Evolutionary conservation across 129 eudicot species (phyloP), one percentile per base, ranked within the genome.

Genomic region (Oenanthe sinensis): DNA sequence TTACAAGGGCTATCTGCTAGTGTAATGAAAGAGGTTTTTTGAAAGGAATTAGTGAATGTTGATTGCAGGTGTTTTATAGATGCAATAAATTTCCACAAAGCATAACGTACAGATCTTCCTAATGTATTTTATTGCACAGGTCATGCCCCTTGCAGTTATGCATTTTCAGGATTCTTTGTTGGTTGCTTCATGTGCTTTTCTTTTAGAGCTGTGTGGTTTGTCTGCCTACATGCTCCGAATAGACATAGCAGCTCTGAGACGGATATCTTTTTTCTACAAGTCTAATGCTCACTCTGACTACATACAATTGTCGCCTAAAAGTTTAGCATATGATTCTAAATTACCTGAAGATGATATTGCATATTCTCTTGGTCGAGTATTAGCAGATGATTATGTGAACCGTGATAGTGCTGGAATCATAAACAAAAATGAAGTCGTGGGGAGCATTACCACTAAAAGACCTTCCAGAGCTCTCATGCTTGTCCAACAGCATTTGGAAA

Each of bases 131-230:
- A 14, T 24, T 28, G 15, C 55, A 76, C 75, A 93, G 98, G 97
- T 93, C 46, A 80, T 87, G 75, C 98, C 98, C 62, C 93, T 93
- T 85, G 98, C 97, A 54, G 85, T 93, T 75, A 82, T 87, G 86
- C 91, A 93, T 87, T 91, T 91, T 80, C 90, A 89, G 83, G 91
- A 91, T 81, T 82, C 93, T 76, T 88, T 91, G 75, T 80, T 91
- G 84, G 98, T 93, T 76, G 90, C 97, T 72, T 91, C 98, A 6
- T 93, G 98, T 86, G 93, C 93, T 75, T 88, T 93, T 78, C 96
- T 93, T 67, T 55, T 93, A 79, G 98, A 93, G 87, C 90, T 93
- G 54, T 89, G 98, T 89, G 97, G 98, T 74, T 80, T 89, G 83
- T 89, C 98, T 85, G 91, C 96, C 80, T 87, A 81, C 63, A 82